Evolutionary conservation across 1,284 basidiomycete genomes (phyloP), one percentile per base, ranked within the genome.

Genomic region (Erythrobasidium hasegawianum): DNA sequence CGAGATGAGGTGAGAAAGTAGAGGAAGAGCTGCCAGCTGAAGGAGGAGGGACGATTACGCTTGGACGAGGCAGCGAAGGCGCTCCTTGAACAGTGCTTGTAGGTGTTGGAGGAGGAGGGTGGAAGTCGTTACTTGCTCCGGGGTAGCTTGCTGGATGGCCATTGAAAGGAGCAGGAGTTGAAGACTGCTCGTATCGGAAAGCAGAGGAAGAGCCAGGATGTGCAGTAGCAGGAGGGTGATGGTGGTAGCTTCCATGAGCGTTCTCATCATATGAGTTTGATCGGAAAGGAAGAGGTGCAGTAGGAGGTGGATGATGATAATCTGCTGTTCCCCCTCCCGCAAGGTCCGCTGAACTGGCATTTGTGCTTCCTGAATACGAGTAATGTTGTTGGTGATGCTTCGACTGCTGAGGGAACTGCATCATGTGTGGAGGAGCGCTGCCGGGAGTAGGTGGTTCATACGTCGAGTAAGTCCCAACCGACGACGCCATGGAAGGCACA

Each of bases 391-490:
- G 29, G 18, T 52, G 58, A 2, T 22, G n/a, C n/a, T 58, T 20
- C 4, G 10, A 7, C 43, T 45, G 40, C 24, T 22, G 20, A 13
- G 26, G 22, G 33, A 64, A 57, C 20, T 64, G 53, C 16, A 43
- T n/a, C 39, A 18, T 38, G 8, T 27, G 14, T 24, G 53, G 3
- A 33, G 52, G 41, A 3, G 61, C 61, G 45, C 29, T 16, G 20
- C 61, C 43, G 18, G 61, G 54, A 10, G 61, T 64, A 20, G 61
- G 61, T 24, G 61, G 54, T 18, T 56, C 22, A 29, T 64, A 54
- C n/a, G 61, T 64, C 26, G 61, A 64, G 24, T 56, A 57, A 1
- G 40, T 57, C 1, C 20, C 61, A 9, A 38, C 39, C 7, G 55
- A 39, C 4, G 55, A 57, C 3, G 55, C 16, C 14, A 33, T 18